Conservation (phyloP, 148 eudicot species). For the Dianthus caryophyllus region DNA sequence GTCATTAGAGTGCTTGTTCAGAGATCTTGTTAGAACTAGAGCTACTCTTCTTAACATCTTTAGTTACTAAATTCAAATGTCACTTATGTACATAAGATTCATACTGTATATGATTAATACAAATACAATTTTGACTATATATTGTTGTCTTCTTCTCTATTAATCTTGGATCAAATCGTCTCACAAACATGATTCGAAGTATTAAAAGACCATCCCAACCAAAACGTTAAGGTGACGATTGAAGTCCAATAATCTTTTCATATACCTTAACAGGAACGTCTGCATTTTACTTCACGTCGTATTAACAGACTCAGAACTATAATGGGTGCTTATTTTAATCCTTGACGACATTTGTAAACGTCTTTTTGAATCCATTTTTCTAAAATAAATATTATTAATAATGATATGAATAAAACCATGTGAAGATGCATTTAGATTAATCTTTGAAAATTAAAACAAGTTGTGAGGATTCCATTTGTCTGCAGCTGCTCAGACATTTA, state of each 20-base stretch:
- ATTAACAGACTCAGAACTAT: too few relatives aligned
- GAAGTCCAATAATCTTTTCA: too few relatives aligned
- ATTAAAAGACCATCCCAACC: too few relatives aligned
- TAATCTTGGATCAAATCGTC: background rate
- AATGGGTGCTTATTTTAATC: too few relatives aligned
- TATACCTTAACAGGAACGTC: too few relatives aligned
- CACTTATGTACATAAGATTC: background rate
- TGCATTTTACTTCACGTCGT: too few relatives aligned
- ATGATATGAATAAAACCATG: too few relatives aligned
- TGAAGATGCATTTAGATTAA: too few relatives aligned
- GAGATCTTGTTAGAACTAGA: constrained; percentile 44
- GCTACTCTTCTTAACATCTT: constrained; percentile 45
- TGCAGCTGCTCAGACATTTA: background rate
- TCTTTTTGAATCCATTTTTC: too few relatives aligned
- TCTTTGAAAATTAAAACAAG: constrained; percentile 18
- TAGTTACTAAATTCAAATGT: constrained; percentile 29
- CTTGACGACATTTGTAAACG: too few relatives aligned
- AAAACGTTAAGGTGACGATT: too few relatives aligned
- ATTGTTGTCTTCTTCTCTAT: background rate
- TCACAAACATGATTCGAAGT: background rate
- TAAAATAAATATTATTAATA: too few relatives aligned
- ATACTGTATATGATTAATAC: background rate
- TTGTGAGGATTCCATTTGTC: constrained; percentile 17
- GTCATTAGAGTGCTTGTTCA: constrained; percentile 36
- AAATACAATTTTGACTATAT: background rate